Percentiles rank a stretch among this genome's conserved stretches.
Evolutionary conservation across 495 filamentous ascomycete genomes (phyloP).

Genomic region (Hypoxylon perforatum): DNA sequence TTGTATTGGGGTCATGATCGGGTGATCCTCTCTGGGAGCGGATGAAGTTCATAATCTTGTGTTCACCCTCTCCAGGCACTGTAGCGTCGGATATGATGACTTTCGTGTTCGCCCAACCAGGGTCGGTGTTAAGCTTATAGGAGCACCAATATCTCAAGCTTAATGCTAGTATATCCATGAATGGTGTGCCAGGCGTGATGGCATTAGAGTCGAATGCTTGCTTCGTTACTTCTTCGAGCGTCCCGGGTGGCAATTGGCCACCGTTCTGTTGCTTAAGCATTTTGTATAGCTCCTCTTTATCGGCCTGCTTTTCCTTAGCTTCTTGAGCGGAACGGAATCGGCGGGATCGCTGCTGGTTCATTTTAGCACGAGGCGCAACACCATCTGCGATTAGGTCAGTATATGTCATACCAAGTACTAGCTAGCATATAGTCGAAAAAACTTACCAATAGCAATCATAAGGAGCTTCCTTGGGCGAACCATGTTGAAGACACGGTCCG

Average conservation of each 20-base stretch:
- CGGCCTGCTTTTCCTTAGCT: constrained; percentile 90
- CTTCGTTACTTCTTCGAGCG: constrained; percentile 73
- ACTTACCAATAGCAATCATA: constrained; percentile 96
- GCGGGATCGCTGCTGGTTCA: constrained; percentile 95
- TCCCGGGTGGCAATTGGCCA: constrained; percentile 67
- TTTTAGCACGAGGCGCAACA: constrained; percentile 93
- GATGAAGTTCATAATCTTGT: constrained; percentile 99
- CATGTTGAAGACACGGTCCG: constrained; percentile 98
- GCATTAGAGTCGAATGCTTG: constrained; percentile 98
- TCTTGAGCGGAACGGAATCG: constrained; percentile 94
- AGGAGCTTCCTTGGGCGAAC: constrained; percentile 93
- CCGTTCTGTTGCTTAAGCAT: constrained; percentile 79
- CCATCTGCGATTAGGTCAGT: constrained; percentile 72
- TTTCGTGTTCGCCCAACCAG: constrained; percentile 96
- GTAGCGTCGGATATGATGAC: constrained; percentile 98
- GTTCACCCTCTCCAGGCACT: constrained; percentile 97
- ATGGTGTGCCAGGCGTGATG: constrained; percentile 97
- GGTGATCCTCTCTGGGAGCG: constrained; percentile 90
- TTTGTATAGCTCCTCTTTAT: constrained; percentile 86
- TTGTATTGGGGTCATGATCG: constrained; percentile 94
- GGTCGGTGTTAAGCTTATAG: constrained; percentile 97
- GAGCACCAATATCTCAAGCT: constrained; percentile 94
- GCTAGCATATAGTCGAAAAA: neutral
- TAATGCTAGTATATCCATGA: constrained; percentile 96
- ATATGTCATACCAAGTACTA: neutral